Evolutionary conservation across 2,329 filamentous ascomycete genomes (phyloP), one percentile per base, ranked within the genome.

Genomic region (Ceratocystis papillata): DNA sequence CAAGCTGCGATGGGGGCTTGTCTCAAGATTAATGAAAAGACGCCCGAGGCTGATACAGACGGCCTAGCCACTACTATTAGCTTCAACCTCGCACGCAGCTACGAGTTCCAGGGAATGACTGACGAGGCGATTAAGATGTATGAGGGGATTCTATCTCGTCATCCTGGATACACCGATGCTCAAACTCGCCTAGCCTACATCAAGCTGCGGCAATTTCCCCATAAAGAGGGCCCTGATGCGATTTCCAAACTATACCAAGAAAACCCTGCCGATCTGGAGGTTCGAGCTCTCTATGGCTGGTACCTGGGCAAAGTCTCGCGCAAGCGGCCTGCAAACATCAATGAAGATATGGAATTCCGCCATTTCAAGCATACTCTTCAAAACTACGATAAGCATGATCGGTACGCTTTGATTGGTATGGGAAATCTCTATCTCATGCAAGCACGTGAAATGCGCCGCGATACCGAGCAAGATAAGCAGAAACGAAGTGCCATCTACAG

Each of bases 331-430:
- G 78, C 83, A 63, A 93, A 94, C 72, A 82, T 96, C 68, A 85
- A 85, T 17, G 92, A 97, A 72, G 95, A 99, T 73, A 86, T 87
- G 44, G 94, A 99, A 75, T 87, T 96, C 72, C 85, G 91, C 2
- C 92, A 96, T 74, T 95, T 95, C 80, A 99, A 97, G 77, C 91
- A 96, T 75, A 97, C 93, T 0, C 79, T 99, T 37, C 90, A 96
- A 74, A 86, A 92, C 70, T 88, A 91, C 74, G 93, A 99, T 78
- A 99, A 97, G 80, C 94, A 99, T 74, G 94, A 99, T 74, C 83
- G 90, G n/a, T 99, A 99, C 74, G 90, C 94, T 3, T 80, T 99
- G 33, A 92, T 95, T 30, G 93, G 90, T 15, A 97, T 99, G 93
- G 94, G 94, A 53, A 99, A 99, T 74, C 79, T 99, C 74, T 87